Percentiles rank a stretch among this genome's conserved stretches.
Conservation (phyloP, 176 grass and related monocot species). For the Triticum turgidum region DNA sequence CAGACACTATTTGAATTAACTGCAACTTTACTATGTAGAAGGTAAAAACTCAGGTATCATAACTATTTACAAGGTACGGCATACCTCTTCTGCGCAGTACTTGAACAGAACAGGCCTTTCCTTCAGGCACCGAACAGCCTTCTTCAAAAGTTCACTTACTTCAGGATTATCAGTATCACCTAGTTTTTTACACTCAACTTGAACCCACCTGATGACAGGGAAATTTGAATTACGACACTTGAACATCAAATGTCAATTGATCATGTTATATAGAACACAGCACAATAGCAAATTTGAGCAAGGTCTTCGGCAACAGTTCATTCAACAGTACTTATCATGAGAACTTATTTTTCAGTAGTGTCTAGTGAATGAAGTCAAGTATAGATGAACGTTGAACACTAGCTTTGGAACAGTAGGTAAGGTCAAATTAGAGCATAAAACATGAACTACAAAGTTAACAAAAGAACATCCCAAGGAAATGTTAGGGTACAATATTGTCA, state of each 20-base stretch:
- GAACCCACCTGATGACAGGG: constrained; percentile 73
- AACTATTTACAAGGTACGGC: not conserved
- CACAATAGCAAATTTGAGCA: not conserved
- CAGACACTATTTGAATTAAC: constrained; percentile 31
- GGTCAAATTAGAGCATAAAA: constrained; percentile 12
- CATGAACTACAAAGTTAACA: not conserved
- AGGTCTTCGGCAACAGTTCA: not conserved
- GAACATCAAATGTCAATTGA: constrained; percentile 16
- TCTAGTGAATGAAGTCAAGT: not conserved
- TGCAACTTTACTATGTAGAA: not conserved
- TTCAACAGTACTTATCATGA: not conserved
- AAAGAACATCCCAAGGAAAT: not conserved
- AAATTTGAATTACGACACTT: not conserved
- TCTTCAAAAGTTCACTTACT: constrained; percentile 90
- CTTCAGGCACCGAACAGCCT: constrained; percentile 79
- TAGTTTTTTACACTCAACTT: constrained; percentile 95
- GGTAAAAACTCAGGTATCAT: not conserved
- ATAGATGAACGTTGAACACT: not conserved
- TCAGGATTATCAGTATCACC: constrained; percentile 96
- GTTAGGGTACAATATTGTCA: not conserved
- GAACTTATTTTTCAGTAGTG: not conserved
- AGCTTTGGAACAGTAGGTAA: not conserved
- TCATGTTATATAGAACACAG: not conserved
- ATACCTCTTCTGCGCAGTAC: constrained; percentile 98
- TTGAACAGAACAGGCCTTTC: constrained; percentile 96